Base-by-base conservation (phyloP, 176 grass and related monocot species). In the Phyllostachys edulis region DNA sequence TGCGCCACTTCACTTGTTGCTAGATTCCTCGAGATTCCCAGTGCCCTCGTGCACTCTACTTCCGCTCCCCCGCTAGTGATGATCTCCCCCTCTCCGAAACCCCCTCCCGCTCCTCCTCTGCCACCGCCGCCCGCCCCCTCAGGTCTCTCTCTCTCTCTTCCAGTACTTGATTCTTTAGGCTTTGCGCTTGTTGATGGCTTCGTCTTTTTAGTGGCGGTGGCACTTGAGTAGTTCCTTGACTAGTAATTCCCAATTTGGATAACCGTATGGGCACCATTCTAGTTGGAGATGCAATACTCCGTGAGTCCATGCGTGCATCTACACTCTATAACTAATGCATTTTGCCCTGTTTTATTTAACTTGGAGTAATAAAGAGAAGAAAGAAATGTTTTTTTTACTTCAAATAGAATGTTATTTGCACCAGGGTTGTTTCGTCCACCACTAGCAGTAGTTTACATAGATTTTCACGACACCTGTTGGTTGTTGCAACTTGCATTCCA, bases 31-130 rank as follows among this genome's bases (percentile, higher is more conserved):
- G 42, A 71, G 42, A 71, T 44, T 6, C 68, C 24, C 24, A 23
- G 36, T 0, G 10, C 15, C 80, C 10, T 37, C 26, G 3, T 42
- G 5, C 36, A 27, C 68, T 63, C 52, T 3, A 7, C 46, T 15
- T 1, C 74, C 34, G 32, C 11, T 1, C 6, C 27, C 50, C 62
- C 11, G 26, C 63, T 64, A 14, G 14, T 34, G 41, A 70, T 83
- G 65, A 83, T 14, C 63, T 59, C 71, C 12, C 20, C 69, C 8
- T 14, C 62, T 68, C 84, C 76, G 15, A 45, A 49, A 46, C 72
- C 55, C 67, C 73, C 67, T 86, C 57, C 49, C 32, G 56, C 76
- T 21, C n/a, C n/a, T n/a, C n/a, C n/a, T n/a, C n/a, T n/a, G n/a
- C n/a, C n/a, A n/a, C 63, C 56, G 20, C 79, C 77, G 72, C 27